Evolutionary conservation across 2,329 filamentous ascomycete genomes (phyloP), one percentile per base, ranked within the genome.

Genomic region (Fusarium tuaranense): DNA sequence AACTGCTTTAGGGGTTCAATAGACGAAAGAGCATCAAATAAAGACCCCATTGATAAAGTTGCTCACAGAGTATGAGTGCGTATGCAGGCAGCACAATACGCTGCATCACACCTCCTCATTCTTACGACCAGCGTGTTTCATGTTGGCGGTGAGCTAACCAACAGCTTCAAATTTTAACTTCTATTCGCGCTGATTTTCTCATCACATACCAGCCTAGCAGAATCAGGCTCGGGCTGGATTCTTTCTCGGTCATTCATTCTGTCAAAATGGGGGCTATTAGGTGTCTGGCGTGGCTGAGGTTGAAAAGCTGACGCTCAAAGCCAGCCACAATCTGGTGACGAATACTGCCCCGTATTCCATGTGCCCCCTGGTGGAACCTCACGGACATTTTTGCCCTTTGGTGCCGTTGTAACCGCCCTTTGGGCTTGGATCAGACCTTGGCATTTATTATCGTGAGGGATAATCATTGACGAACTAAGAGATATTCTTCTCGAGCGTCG

Each of bases 241-340:
- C 51, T 20, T 20, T 53, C 48, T 13, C 18, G 16, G n/a, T 55
- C 51, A 30, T 41, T 41, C 36, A 41, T 25, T 27, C 25, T 39
- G 34, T n/a, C 6, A 12, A 41, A 39, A 59, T 39, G 53, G 59
- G 59, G 20, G n/a, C 59, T 32, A 46, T 36, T 63, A 53, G 62
- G 64, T 25, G 46, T 48, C 39, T 36, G 12, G 30, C 38, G 63
- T 65, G 72, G 72, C 72, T 75, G 57, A 65, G 57, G 27, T 20
- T 36, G 34, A 36, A 27, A 46, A 59, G 46, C 61, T 63, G 32
- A 63, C 38, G 58, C 41, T 62, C 62, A 73, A 61, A 62, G 30
- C 65, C 63, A 70, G 55, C 60, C 72, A 63, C 58, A 73, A 70
- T 67, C 72, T 41, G 70, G 70, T 75, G 73, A 75, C 73, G 73